Percentiles rank a stretch among this genome's conserved stretches.
Conservation (phyloP, 805 yeast genomes). For the Saccharomycopsis babjevae region DNA sequence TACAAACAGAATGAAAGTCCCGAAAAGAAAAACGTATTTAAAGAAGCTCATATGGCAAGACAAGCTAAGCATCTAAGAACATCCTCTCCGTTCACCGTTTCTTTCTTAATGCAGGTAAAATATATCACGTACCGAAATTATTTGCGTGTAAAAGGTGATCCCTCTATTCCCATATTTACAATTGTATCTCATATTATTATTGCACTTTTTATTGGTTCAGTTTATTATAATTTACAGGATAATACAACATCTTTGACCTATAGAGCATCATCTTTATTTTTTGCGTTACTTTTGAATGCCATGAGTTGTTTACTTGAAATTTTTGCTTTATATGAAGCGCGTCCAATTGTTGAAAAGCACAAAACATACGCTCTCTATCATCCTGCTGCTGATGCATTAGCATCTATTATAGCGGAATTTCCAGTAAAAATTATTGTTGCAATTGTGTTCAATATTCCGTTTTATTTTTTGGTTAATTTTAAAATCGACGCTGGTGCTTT, state of each 20-base stretch:
- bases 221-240: conserved; percentile 40
- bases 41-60: conserved; percentile 38
- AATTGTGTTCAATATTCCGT: conserved; percentile 38
- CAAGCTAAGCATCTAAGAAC: conserved; percentile 40
- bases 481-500: conserved; percentile 43
- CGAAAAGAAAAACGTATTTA: conserved; percentile 16
- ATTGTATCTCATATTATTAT: conserved; percentile 38
- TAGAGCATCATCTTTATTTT: conserved; percentile 58
- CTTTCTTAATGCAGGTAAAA: conserved; percentile 42
- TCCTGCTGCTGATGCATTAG: conserved; percentile 50
- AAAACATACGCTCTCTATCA: conserved; percentile 46
- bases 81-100: conserved; percentile 43
- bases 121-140: conserved; percentile 36
- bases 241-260: conserved; percentile 39
- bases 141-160: conserved; percentile 41
- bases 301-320: conserved; percentile 52
- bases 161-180: conserved; percentile 35
- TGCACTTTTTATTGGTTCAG: conserved; percentile 47
- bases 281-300: conserved; percentile 54
- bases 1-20: conserved; percentile 12
- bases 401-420: conserved; percentile 40
- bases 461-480: conserved; percentile 45
- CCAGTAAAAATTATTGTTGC: conserved; percentile 39
- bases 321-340: conserved; percentile 41
- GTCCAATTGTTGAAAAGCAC: conserved; percentile 51